A percentile compares a stretch with the other conserved stretches of the same genome.
phyloP scores from a whole-genome alignment of 352 stramenopile genomes.

The Pythium brachiatum region DNA sequence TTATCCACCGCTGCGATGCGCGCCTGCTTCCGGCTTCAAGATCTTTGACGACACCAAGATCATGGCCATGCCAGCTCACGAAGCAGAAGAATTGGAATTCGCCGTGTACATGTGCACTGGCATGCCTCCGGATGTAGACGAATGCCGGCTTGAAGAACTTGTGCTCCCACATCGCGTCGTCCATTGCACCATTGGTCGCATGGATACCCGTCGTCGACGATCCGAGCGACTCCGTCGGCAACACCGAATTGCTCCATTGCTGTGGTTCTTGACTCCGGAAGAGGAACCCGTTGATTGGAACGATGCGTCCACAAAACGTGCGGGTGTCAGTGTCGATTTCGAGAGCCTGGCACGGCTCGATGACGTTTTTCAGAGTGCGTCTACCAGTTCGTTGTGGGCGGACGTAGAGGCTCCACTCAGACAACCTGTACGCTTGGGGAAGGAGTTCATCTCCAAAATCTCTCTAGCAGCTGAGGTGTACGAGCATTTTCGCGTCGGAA shows the following conservation, averaged over 20 bases:
- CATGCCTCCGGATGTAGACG: not conserved
- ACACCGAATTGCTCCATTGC: not conserved
- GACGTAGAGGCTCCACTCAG: constrained; percentile 6
- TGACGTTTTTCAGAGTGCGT: not conserved
- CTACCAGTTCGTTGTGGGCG: not conserved
- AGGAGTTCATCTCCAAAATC: constrained; percentile 18
- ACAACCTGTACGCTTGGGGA: constrained; percentile 13
- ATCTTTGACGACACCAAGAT: not conserved
- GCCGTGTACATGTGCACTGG: not conserved
- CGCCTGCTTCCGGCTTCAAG: too few relatives aligned
- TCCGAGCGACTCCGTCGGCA: not conserved
- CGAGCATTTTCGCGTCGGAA: not conserved
- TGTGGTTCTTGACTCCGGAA: not conserved
- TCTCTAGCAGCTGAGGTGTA: constrained; percentile 3
- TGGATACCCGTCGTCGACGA: not conserved
- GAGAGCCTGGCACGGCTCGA: not conserved
- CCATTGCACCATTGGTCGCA: not conserved
- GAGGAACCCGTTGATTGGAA: not conserved
- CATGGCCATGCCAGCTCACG: not conserved
- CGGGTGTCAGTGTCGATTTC: not conserved
- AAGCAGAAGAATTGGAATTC: not conserved
- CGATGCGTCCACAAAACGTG: not conserved
- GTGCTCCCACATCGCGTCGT: not conserved
- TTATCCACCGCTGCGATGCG: not conserved
- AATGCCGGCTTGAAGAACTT: not conserved